These are phyloP conservation scores for Candida oleophila DNA, from an alignment of 805 yeast genomes.

Conservation along the genomic window DNA sequence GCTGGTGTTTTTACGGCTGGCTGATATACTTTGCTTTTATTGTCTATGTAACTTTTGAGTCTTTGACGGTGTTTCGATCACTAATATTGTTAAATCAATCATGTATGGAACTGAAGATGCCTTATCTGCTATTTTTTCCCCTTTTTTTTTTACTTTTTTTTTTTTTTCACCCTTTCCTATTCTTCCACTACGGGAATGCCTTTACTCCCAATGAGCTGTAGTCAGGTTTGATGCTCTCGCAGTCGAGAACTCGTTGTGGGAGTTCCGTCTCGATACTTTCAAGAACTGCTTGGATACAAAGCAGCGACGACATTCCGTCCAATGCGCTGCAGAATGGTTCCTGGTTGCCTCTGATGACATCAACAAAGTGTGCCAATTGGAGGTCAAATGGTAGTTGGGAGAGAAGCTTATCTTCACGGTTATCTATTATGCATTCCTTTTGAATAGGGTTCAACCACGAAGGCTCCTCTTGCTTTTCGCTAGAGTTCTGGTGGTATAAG, in stretches of 20 bases:
- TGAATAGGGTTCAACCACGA: slow-evolving; percentile 10
- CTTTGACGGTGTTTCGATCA: not conserved
- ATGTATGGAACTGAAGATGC: not conserved
- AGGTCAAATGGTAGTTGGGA: slow-evolving; percentile 32
- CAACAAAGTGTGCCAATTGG: slow-evolving; percentile 37
- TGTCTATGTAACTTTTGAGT: not conserved
- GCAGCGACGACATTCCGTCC: slow-evolving; percentile 37
- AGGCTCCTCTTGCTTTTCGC: slow-evolving; percentile 3
- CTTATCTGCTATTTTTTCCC: not conserved
- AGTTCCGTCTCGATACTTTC: slow-evolving; percentile 32
- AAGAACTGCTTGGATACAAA: slow-evolving; percentile 36
- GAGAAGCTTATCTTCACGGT: slow-evolving; percentile 5
- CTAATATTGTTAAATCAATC: not conserved
- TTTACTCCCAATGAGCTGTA: slow-evolving; percentile 13
- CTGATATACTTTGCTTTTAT: not conserved
- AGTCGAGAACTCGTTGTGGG: slow-evolving; percentile 28
- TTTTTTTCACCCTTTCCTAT: not conserved
- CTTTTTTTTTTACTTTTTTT: no score
- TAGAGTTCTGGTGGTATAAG: slow-evolving; percentile 31
- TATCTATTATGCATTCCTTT: slow-evolving; percentile 9
- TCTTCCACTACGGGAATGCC: not conserved
- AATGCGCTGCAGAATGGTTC: slow-evolving; percentile 32
- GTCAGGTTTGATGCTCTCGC: slow-evolving; percentile 22
- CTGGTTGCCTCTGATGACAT: slow-evolving; percentile 27
- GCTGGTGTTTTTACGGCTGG: no score